Evolutionary conservation across 2,329 filamentous ascomycete species (phyloP).

Genomic region (Ramularia collo-cygni): DNA sequence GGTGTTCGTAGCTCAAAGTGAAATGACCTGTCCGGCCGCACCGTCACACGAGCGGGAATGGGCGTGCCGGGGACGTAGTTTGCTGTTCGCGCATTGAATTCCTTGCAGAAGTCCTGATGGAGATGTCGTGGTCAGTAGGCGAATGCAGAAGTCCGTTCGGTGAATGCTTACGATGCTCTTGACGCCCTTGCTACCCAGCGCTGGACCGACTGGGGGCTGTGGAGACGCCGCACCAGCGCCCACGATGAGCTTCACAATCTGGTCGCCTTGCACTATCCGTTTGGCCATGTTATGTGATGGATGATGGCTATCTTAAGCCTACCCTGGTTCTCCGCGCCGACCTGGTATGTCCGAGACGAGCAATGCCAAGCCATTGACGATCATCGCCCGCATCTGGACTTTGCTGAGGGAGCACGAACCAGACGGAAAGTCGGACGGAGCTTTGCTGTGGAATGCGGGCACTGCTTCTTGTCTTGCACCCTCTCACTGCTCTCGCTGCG

Average conservation of each 20-base stretch:
- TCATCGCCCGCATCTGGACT: no score
- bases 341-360: background rate
- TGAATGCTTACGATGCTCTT: conserved; percentile 68
- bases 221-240: conserved; percentile 92
- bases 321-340: background rate
- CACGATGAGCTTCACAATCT: conserved; percentile 95
- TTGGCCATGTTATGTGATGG: conserved; percentile 40
- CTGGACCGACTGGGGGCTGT: conserved; percentile 91
- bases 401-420: no score
- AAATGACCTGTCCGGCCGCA: conserved; percentile 89
- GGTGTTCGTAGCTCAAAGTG: conserved; percentile 85
- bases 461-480: no score
- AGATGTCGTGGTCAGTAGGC: background rate
- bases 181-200: conserved; percentile 92
- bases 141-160: conserved; percentile 73
- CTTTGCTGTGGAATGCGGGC: no score
- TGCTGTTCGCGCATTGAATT: conserved; percentile 49
- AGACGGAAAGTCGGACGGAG: no score
- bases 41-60: conserved; percentile 81
- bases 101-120: conserved; percentile 10
- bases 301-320: background rate
- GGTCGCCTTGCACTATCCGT: conserved; percentile 50
- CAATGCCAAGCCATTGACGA: no score
- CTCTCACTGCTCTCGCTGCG: no score
- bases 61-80: conserved; percentile 78